Evolutionary conservation across 1,284 basidiomycete genomes (phyloP).

Genomic region (Clitocybe nebularis): DNA sequence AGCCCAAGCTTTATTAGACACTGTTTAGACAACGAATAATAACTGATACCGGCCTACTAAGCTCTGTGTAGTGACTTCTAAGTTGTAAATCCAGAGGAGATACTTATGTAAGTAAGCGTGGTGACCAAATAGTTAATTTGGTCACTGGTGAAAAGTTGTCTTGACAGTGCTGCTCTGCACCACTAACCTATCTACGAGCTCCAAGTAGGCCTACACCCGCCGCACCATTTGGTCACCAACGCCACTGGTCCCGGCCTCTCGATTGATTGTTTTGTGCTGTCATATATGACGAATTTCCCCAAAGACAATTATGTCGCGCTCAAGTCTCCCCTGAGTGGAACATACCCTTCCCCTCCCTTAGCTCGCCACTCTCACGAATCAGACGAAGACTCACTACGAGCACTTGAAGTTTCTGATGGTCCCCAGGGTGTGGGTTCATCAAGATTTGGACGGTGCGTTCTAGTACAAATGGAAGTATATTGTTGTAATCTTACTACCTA

Average conservation of each 20-base stretch:
- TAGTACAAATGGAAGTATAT: constrained; percentile 1
- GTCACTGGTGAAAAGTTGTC: too few species aligned
- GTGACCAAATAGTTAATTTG: too few species aligned
- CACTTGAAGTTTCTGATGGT: constrained; percentile 71
- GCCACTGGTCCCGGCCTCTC: too few species aligned
- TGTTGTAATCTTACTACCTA: background rate
- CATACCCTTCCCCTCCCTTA: constrained; percentile 35
- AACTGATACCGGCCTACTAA: too few species aligned
- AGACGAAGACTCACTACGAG: constrained; percentile 63
- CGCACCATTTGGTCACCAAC: too few species aligned
- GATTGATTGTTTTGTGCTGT: constrained; percentile 4
- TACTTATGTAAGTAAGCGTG: too few species aligned
- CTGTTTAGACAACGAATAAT: constrained; percentile 14
- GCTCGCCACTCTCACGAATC: constrained; percentile 60
- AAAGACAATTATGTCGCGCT: constrained; percentile 38
- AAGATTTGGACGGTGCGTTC: constrained; percentile 28
- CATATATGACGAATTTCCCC: constrained; percentile 18
- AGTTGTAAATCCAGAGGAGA: too few species aligned
- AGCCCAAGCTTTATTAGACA: constrained; percentile 61
- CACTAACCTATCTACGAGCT: too few species aligned
- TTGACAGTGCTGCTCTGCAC: too few species aligned
- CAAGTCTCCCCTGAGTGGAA: constrained; percentile 33
- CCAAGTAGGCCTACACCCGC: too few species aligned
- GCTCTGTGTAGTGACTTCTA: background rate
- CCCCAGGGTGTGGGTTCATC: constrained; percentile 33